phyloP scores from a whole-genome alignment of 495 filamentous ascomycete genomes.

The Aspergillus panamensis region DNA sequence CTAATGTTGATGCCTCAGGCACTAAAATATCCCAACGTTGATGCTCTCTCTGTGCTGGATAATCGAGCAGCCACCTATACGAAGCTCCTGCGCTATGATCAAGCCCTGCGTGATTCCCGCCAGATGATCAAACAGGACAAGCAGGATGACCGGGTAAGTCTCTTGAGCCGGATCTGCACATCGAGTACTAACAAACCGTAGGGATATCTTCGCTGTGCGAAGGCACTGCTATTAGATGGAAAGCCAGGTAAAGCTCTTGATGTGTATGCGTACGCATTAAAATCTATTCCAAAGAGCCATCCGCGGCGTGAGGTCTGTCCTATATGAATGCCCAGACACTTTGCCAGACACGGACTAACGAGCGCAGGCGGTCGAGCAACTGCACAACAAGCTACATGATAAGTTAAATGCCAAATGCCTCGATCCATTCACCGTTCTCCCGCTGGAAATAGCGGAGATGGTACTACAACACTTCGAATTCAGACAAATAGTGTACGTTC shows the following conservation, averaged over 20 bases:
- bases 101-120: constrained; percentile 57
- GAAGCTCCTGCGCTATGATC: constrained; percentile 51
- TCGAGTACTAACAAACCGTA: constrained; percentile 17
- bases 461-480: constrained; percentile 47
- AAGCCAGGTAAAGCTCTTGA: constrained; percentile 51
- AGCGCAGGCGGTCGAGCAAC: constrained; percentile 37
- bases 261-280: constrained; percentile 60
- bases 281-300: constrained; percentile 42
- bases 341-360: constrained; percentile 13
- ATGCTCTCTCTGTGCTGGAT: constrained; percentile 49
- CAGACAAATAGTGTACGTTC: constrained; percentile 47
- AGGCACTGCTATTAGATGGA: constrained; percentile 54
- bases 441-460: constrained; percentile 47
- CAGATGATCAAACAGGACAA: constrained; percentile 54
- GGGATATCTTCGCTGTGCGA: constrained; percentile 66
- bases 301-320: constrained; percentile 43
- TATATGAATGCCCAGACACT: background rate
- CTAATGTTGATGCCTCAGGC: constrained; percentile 28
- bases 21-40: constrained; percentile 28
- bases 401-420: constrained; percentile 29
- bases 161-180: background rate
- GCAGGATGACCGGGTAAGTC: constrained; percentile 45
- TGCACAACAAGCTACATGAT: constrained; percentile 44
- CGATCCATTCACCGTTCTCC: constrained; percentile 48
- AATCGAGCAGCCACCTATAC: constrained; percentile 58